phyloP scores from a whole-genome alignment of 176 grass and related monocot species.

The Tillandsia fasciculata region DNA sequence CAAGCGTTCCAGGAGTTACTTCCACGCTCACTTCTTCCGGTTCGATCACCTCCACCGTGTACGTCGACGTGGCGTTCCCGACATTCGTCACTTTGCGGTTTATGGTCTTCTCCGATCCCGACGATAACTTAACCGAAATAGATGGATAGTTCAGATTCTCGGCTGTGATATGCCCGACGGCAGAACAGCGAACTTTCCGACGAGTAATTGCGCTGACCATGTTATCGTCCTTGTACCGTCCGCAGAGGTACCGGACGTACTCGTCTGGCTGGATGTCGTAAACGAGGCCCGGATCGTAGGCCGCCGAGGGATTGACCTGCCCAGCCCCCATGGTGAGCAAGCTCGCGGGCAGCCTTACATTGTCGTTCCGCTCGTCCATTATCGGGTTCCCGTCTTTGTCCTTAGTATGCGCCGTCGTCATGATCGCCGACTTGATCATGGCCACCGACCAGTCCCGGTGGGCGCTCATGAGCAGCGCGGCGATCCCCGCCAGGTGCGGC shows the following conservation, averaged over 20 bases:
- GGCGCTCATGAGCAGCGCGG: slow-evolving; percentile 21
- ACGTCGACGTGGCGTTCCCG: slow-evolving; percentile 6
- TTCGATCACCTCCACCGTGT: slow-evolving; percentile 1
- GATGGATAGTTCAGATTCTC: slow-evolving; percentile 19
- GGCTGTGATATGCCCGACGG: background rate
- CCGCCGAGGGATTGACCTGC: slow-evolving; percentile 25
- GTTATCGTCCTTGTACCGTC: background rate
- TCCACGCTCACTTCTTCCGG: slow-evolving; percentile 5
- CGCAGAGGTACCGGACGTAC: slow-evolving; percentile 14
- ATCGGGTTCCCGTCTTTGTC: slow-evolving; percentile 10
- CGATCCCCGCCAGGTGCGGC: slow-evolving; percentile 30
- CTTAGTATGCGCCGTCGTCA: slow-evolving; percentile 16
- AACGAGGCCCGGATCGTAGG: slow-evolving; percentile 19
- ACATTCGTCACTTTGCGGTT: slow-evolving; percentile 23
- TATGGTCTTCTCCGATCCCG: background rate
- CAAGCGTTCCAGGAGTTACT: background rate
- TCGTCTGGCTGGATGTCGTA: slow-evolving; percentile 12
- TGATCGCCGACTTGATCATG: slow-evolving; percentile 30
- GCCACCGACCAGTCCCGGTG: slow-evolving; percentile 31
- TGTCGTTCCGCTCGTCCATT: background rate
- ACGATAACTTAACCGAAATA: background rate
- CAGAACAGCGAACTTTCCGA: background rate
- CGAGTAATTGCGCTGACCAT: background rate
- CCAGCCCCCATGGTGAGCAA: slow-evolving; percentile 23
- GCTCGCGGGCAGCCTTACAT: background rate